Conservation (phyloP, 2,329 filamentous ascomycete species). For the Colletotrichum eremochloae region DNA sequence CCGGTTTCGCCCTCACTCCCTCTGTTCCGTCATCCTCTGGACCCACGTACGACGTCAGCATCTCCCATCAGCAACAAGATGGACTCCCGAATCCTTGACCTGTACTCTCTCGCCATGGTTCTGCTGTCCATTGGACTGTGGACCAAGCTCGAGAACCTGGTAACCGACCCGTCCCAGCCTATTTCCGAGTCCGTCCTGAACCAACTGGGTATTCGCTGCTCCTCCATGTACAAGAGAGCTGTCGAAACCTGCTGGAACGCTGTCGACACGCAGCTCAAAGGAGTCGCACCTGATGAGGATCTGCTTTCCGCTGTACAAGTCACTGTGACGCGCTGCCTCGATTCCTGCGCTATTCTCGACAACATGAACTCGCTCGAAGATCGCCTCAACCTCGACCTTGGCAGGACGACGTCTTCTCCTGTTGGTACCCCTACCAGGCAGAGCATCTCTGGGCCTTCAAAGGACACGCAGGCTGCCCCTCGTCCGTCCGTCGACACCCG, state of each 20-base stretch:
- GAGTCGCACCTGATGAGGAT: conserved; percentile 61
- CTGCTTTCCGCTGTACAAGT: conserved; percentile 67
- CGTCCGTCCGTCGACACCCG: conserved; percentile 58
- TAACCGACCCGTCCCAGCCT: conserved; percentile 59
- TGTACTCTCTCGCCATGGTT: conserved; percentile 81
- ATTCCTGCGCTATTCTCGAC: conserved; percentile 73
- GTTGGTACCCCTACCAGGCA: conserved; percentile 8
- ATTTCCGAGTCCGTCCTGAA: conserved; percentile 73
- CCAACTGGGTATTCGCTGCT: conserved; percentile 76
- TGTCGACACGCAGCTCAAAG: conserved; percentile 72
- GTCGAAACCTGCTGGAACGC: conserved; percentile 79
- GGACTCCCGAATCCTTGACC: conserved; percentile 72
- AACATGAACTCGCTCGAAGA: conserved; percentile 69
- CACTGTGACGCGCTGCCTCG: conserved; percentile 69
- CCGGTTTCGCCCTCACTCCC: conserved; percentile 49
- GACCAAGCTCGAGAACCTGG: conserved; percentile 72
- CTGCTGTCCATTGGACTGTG: conserved; percentile 83
- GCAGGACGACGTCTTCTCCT: conserved; percentile 43
- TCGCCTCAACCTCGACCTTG: conserved; percentile 63
- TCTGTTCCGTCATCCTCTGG: conserved; percentile 76
- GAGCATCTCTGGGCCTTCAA: conserved; percentile 34
- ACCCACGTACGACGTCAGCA: conserved; percentile 64
- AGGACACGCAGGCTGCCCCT: conserved; percentile 23
- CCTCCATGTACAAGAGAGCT: conserved; percentile 80
- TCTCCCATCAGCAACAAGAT: conserved; percentile 63